Evolutionary conservation across 345 rosid species (phyloP).

Genomic region (Moricandia moricandioides): DNA sequence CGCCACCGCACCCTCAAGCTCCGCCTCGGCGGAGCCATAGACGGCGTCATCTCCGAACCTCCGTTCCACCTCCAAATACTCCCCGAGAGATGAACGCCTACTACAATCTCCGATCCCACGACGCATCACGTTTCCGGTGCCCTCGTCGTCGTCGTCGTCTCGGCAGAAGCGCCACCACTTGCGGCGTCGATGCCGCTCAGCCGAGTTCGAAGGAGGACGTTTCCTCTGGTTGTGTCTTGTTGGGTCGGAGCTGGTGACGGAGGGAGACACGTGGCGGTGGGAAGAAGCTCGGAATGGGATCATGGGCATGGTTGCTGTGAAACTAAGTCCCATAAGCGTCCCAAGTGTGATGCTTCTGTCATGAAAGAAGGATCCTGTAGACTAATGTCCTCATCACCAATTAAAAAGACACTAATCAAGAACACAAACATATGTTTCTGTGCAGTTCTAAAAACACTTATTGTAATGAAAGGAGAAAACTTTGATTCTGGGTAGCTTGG

Average conservation of each 20-base stretch:
- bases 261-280: constrained; percentile 42
- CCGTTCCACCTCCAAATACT: constrained; percentile 86
- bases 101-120: constrained; percentile 35
- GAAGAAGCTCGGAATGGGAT: constrained; percentile 60
- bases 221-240: constrained; percentile 25
- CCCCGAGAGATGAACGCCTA: constrained; percentile 76
- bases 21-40: constrained; percentile 52
- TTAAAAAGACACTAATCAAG: neutral
- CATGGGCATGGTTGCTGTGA: constrained; percentile 49
- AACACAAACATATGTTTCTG: neutral
- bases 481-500: neutral
- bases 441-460: neutral
- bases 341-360: constrained; percentile 94
- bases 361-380: constrained; percentile 93
- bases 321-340: constrained; percentile 84
- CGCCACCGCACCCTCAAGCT: constrained; percentile 52
- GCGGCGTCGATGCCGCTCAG: constrained; percentile 50
- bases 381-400: constrained; percentile 41
- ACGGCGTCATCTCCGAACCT: constrained; percentile 68
- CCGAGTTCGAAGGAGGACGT: constrained; percentile 33
- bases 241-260: constrained; percentile 20
- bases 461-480: neutral
- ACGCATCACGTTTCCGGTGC: neutral
- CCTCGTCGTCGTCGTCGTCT: constrained; percentile 44
- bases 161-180: constrained; percentile 90